Percentiles rank a stretch among this genome's conserved stretches.
Conservation (phyloP, 345 rosid species). For the Luvunga scandens region DNA sequence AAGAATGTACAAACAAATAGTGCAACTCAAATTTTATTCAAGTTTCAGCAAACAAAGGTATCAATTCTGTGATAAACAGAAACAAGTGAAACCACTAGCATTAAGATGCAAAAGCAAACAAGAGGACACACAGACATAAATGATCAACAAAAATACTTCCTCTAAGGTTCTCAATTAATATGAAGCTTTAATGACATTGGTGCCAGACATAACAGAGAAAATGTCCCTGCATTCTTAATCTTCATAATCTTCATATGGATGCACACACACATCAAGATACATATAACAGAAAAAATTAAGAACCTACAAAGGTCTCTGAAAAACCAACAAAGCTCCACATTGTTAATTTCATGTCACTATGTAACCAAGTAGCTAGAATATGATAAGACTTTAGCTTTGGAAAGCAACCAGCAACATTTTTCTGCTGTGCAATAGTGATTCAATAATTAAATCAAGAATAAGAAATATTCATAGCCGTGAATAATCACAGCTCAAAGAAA, state of each 20-base stretch:
- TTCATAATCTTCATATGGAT: not conserved
- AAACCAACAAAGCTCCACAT: not conserved
- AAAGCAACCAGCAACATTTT: not conserved
- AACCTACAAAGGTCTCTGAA: not conserved
- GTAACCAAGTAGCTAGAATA: not conserved
- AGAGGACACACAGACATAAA: not conserved
- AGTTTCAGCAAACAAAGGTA: not conserved
- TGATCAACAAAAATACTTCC: not conserved
- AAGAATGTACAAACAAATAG: not conserved
- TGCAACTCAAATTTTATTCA: not conserved
- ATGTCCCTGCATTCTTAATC: not conserved
- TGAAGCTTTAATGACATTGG: not conserved
- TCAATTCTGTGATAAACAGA: not conserved
- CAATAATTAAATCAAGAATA: not conserved
- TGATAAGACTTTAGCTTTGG: not conserved
- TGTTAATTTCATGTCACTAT: not conserved
- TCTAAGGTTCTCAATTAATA: not conserved
- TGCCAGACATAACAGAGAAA: not conserved
- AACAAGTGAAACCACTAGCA: constrained; percentile 2
- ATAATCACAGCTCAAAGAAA: constrained; percentile 3
- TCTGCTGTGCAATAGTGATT: not conserved
- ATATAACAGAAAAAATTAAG: not conserved
- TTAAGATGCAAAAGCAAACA: not conserved
- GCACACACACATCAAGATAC: not conserved
- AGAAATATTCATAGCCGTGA: constrained; percentile 1